phyloP scores from a whole-genome alignment of 2,329 filamentous ascomycete species.

The Balansia obtecta region DNA sequence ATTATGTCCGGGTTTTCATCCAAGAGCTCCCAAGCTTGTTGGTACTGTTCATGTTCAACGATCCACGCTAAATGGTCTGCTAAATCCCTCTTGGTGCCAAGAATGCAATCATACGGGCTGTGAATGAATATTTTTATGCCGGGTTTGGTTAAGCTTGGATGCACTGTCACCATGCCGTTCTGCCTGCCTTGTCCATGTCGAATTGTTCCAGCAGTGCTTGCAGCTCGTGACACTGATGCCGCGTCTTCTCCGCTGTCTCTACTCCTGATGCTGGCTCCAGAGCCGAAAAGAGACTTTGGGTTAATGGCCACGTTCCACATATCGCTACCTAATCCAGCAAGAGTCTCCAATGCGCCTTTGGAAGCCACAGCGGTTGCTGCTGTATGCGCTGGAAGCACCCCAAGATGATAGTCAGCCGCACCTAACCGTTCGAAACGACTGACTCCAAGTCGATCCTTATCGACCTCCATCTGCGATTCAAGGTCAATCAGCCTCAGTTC shows the following conservation, averaged over 20 bases:
- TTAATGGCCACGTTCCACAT: slow-evolving; percentile 89
- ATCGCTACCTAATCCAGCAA: slow-evolving; percentile 59
- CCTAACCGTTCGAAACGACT: slow-evolving; percentile 79
- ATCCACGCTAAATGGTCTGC: slow-evolving; percentile 81
- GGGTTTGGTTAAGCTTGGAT: slow-evolving; percentile 42
- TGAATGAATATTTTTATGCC: slow-evolving; percentile 78
- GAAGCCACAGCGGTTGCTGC: slow-evolving; percentile 52
- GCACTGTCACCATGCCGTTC: slow-evolving; percentile 24
- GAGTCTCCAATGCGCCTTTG: slow-evolving; percentile 62
- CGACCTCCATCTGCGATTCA: slow-evolving; percentile 71
- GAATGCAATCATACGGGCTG: slow-evolving; percentile 91
- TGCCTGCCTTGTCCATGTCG: slow-evolving; percentile 15
- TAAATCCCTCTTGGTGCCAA: slow-evolving; percentile 78
- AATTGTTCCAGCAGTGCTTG: slow-evolving; percentile 21
- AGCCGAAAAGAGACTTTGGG: slow-evolving; percentile 76
- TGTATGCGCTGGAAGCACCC: slow-evolving; percentile 61
- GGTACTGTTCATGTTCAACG: slow-evolving; percentile 66
- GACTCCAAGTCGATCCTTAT: slow-evolving; percentile 75
- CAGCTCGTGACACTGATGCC: slow-evolving; percentile 32
- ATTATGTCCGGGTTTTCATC: slow-evolving; percentile 75
- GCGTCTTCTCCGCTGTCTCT: slow-evolving; percentile 46
- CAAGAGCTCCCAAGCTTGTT: slow-evolving; percentile 78
- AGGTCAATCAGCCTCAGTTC: slow-evolving; percentile 88
- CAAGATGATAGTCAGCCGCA: slow-evolving; percentile 84
- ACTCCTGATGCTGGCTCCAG: slow-evolving; percentile 63